Base-by-base conservation (phyloP, 2,329 filamentous ascomycete genomes). In the Aureobasidium sp. region DNA sequence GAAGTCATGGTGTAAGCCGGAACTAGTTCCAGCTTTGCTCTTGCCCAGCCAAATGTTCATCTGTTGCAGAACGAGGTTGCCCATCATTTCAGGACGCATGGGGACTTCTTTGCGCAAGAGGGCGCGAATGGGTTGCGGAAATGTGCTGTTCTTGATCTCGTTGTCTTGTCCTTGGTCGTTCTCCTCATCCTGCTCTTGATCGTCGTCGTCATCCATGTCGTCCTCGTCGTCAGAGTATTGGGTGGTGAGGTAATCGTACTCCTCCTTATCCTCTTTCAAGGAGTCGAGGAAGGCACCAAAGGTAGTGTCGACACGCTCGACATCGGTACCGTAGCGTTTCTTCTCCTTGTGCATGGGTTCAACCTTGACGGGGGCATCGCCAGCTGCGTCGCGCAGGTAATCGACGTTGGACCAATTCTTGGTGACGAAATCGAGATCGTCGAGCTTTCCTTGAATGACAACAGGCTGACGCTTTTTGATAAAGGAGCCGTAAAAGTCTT, bases 31-130 rank as follows among this genome's bases (percentile, higher is more conserved):
- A 3, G 30, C n/a, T 11, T 38, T 47, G 25, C 32, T 47, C 34
- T 47, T 53, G 21, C 51, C 51, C 11, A 53, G 32, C 51, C 51
- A 53, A 4, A 53, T 32, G 32, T 53, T 53, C 51, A 53, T 53
- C 25, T 53, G 51, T 32, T 53, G 51, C 7, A 53, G 22, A 10
- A 47, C 51, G 16, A 53, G 51, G n/a, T 53, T 53, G 25, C 51
- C 51, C 51, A 53, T 53, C 6, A 53, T 4, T 1, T 30, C 17
- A 7, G 51, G 51, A 11, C 29, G 29, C 22, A 47, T n/a, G 6
- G 51, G 51, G 4, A 47, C 32, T 4, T 53, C 40, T 16, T 51
- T 27, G 24, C 25, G 30, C 30, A 53, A n/a, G 1, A 53, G 39
- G 14, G 51, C 22, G n/a, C 51, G 40, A 1, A 53, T 19, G 19